A percentile compares a stretch with the other conserved stretches of the same genome.
These are phyloP conservation scores for Labyrinthula sp. DNA, from an alignment of 352 stramenopile species.

Conservation along the genomic window DNA sequence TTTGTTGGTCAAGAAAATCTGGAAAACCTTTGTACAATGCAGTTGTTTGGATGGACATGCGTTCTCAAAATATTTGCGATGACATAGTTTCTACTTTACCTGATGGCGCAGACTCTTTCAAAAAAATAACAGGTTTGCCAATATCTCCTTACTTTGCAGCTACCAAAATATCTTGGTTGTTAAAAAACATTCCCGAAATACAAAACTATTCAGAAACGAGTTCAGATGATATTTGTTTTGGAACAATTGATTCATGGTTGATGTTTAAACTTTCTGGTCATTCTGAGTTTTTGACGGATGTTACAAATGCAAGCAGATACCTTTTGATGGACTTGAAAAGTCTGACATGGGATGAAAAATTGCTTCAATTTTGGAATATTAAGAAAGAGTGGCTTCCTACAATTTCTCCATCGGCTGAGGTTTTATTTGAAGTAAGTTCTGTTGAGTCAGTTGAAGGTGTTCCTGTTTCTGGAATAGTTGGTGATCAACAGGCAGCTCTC, in stretches of 20 bases:
- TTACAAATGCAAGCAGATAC: constrained; percentile 89
- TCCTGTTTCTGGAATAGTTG: constrained; percentile 70
- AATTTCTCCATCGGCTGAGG: constrained; percentile 67
- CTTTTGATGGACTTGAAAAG: constrained; percentile 44
- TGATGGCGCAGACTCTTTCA: constrained; percentile 40
- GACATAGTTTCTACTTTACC: constrained; percentile 34
- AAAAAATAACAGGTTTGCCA: constrained; percentile 67
- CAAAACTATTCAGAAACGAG: constrained; percentile 53
- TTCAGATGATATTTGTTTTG: constrained; percentile 75
- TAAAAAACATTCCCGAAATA: constrained; percentile 73
- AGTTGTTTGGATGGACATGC: constrained; percentile 94
- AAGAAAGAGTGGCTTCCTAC: constrained; percentile 57
- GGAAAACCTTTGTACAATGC: constrained; percentile 87
- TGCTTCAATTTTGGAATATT: constrained; percentile 58
- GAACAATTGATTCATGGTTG: constrained; percentile 94
- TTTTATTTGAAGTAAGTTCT: constrained; percentile 38
- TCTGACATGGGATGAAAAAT: constrained; percentile 33
- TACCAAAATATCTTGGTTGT: constrained; percentile 87
- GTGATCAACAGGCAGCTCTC: constrained; percentile 83
- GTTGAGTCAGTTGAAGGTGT: constrained; percentile 53
- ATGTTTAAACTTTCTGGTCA: constrained; percentile 66
- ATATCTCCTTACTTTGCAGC: constrained; percentile 91
- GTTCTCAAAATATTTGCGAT: constrained; percentile 65
- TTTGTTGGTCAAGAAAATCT: constrained; percentile 83
- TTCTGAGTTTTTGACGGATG: constrained; percentile 74